Percentiles rank a stretch among this genome's conserved stretches.
Conservation (phyloP, 352 stramenopile genomes). For the Phytophthora crassamura region DNA sequence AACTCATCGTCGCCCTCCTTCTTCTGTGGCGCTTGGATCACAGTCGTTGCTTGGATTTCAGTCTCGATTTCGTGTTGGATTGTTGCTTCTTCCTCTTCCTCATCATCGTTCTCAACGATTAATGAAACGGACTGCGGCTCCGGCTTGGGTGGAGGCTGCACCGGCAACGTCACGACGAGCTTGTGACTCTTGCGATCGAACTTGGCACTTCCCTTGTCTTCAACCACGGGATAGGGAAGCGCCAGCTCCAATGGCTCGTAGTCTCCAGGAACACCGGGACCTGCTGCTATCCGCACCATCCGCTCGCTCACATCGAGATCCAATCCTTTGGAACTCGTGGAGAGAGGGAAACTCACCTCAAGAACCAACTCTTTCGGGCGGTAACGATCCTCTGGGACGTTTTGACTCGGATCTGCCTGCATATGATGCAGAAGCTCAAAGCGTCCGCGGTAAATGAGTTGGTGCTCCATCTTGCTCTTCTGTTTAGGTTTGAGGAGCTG, state of each 20-base stretch:
- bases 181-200: slow-evolving; percentile 86
- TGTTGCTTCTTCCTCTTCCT: slow-evolving; percentile 35
- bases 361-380: slow-evolving; percentile 75
- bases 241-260: slow-evolving; percentile 65
- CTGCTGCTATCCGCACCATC: slow-evolving; percentile 45
- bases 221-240: slow-evolving; percentile 80
- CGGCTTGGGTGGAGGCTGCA: slow-evolving; percentile 57
- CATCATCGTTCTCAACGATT: slow-evolving; percentile 50
- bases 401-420: slow-evolving; percentile 53
- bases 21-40: slow-evolving; percentile 5
- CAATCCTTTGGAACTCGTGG: slow-evolving; percentile 59
- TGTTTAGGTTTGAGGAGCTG: slow-evolving; percentile 1
- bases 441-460: slow-evolving; percentile 68
- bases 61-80: neutral
- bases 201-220: slow-evolving; percentile 77
- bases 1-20: slow-evolving; percentile 54
- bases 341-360: slow-evolving; percentile 65
- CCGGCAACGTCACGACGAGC: slow-evolving; percentile 81
- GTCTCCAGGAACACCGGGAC: slow-evolving; percentile 14
- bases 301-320: slow-evolving; percentile 75
- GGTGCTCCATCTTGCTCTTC: slow-evolving; percentile 59
- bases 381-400: slow-evolving; percentile 37
- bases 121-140: slow-evolving; percentile 37
- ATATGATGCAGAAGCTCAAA: slow-evolving; percentile 84
- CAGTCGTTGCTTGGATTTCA: neutral